Conservation (phyloP, 2,329 filamentous ascomycete genomes). For the Fusarium sp. region DNA sequence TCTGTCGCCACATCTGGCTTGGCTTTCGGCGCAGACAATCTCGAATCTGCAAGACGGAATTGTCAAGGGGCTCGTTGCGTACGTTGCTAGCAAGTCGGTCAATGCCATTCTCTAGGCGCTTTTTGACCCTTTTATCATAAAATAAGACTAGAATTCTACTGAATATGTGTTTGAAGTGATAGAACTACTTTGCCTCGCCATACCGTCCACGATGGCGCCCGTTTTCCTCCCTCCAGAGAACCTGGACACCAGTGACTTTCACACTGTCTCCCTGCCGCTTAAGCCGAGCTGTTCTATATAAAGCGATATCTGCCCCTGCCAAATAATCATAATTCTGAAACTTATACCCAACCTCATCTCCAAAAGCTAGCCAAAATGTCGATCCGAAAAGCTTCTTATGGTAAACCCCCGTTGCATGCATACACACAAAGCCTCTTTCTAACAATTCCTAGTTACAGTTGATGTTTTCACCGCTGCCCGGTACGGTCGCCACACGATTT, state of each 20-base stretch:
- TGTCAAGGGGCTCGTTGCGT: not conserved
- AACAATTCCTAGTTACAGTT: not conserved
- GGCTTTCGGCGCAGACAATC: not conserved
- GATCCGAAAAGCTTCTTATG: not conserved
- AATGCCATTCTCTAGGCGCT: not conserved
- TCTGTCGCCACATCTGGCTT: not conserved
- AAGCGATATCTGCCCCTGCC: not conserved
- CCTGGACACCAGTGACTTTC: not conserved
- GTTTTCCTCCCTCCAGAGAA: not conserved
- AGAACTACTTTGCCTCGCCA: not conserved
- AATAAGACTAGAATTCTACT: too few relatives aligned
- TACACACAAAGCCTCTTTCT: not conserved
- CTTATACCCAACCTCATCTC: not conserved
- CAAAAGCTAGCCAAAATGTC: not conserved
- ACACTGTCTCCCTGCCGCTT: not conserved
- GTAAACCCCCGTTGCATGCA: not conserved
- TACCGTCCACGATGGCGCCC: not conserved
- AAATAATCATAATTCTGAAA: rapidly evolving
- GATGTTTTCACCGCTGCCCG: not conserved
- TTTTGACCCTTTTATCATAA: not conserved
- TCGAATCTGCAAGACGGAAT: not conserved
- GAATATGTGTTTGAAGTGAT: not conserved
- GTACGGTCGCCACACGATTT: not conserved
- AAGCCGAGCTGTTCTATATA: not conserved
- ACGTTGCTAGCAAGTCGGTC: not conserved